Percentiles rank a stretch among this genome's conserved stretches.
phyloP scores from a whole-genome alignment of 495 filamentous ascomycete genomes.

The Lentithecium fluviatile region DNA sequence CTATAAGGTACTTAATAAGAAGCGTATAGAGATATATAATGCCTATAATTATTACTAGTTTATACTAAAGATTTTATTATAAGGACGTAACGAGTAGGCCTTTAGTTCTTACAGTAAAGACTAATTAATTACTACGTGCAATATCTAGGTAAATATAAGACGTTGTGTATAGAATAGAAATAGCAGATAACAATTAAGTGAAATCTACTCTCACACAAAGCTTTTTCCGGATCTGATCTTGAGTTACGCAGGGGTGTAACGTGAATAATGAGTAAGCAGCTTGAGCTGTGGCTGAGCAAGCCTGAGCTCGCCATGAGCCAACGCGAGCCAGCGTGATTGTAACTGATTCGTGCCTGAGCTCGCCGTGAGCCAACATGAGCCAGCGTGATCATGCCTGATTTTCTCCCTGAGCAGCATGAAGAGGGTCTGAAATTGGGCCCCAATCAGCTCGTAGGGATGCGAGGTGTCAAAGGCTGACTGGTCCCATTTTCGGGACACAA shows the following conservation, averaged over 20 bases:
- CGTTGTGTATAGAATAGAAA: too few species aligned
- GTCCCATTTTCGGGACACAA: slow-evolving; percentile 24
- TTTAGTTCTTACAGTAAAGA: too few species aligned
- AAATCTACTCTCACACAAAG: slow-evolving; percentile 22
- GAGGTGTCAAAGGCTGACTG: slow-evolving; percentile 27
- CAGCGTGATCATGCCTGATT: slow-evolving; percentile 21
- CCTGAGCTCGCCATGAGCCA: slow-evolving; percentile 26
- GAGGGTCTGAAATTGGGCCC: slow-evolving; percentile 37
- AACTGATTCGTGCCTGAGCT: slow-evolving; percentile 4
- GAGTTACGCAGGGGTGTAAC: slow-evolving; percentile 31
- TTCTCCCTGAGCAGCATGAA: slow-evolving; percentile 35
- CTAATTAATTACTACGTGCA: too few species aligned
- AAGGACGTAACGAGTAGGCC: too few species aligned
- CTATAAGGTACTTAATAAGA: too few species aligned
- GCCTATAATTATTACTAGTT: too few species aligned
- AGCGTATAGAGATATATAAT: too few species aligned
- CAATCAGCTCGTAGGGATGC: slow-evolving; percentile 33
- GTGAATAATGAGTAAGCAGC: slow-evolving; percentile 31
- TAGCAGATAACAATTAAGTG: background rate
- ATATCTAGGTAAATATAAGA: too few species aligned
- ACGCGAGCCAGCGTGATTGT: slow-evolving; percentile 29
- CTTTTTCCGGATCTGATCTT: slow-evolving; percentile 22
- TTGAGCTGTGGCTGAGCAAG: slow-evolving; percentile 32
- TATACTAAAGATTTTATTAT: too few species aligned
- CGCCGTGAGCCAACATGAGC: slow-evolving; percentile 12